Percentiles rank a stretch among this genome's conserved stretches.
Conservation (phyloP, 352 stramenopile genomes). For the Phytophthora vignae region DNA sequence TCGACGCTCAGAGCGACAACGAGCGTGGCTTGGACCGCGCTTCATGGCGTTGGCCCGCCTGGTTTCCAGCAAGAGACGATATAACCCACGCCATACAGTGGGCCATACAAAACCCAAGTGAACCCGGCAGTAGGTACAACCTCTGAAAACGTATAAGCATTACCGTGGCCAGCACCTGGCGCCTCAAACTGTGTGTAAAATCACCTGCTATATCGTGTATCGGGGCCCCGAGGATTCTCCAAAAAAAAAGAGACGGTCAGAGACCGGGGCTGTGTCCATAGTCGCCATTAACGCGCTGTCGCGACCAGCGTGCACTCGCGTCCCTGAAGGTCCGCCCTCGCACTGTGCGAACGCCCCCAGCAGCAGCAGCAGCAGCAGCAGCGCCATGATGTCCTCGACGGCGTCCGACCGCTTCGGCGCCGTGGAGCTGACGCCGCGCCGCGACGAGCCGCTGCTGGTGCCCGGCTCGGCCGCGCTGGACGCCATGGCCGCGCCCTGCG, state of each 20-base stretch:
- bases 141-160: neutral
- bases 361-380: neutral
- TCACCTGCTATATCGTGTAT: neutral
- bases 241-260: slow-evolving; percentile 21
- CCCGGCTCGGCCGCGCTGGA: slow-evolving; percentile 65
- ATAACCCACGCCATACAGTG: slow-evolving; percentile 10
- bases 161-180: neutral
- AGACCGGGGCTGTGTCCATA: neutral
- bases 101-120: slow-evolving; percentile 18
- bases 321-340: slow-evolving; percentile 26
- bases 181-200: neutral
- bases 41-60: neutral
- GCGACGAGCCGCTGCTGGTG: slow-evolving; percentile 67
- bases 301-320: slow-evolving; percentile 9
- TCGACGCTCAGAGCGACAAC: slow-evolving; percentile 15
- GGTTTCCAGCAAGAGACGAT: slow-evolving; percentile 19
- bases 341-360: slow-evolving; percentile 13
- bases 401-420: slow-evolving; percentile 44
- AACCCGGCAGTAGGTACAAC: slow-evolving; percentile 24
- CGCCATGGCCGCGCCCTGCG: slow-evolving; percentile 63
- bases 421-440: slow-evolving; percentile 63
- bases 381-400: slow-evolving; percentile 36
- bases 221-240: neutral
- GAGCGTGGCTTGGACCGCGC: neutral
- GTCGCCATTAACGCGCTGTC: slow-evolving; percentile 18